Evolutionary conservation across 1,284 basidiomycete species (phyloP), one percentile per base, ranked within the genome.

Genomic region (Rhodotorula sp.): DNA sequence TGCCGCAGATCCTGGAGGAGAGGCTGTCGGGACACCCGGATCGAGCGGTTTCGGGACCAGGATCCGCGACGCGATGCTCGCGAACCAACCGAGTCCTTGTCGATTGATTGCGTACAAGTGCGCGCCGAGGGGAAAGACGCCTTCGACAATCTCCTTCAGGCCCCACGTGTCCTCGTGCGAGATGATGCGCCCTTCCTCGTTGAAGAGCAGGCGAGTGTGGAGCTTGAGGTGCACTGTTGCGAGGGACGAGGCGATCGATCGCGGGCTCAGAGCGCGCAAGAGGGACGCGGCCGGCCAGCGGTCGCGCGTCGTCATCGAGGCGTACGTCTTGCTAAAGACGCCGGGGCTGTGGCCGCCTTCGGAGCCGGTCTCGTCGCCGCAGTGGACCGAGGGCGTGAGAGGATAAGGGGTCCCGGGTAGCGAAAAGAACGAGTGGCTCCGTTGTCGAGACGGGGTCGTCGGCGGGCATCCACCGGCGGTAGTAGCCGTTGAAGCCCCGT

Each of bases 91-190:
- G 45, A 71, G 33, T 1, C 65, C 69, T 24, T 69, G 69, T 15
- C 74, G 64, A 29, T 75, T 72, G 44, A 75, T 30, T 7, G 69
- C 45, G 62, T 75, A 75, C 17, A 72, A 45, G 44, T 66, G 66
- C 0, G 64, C 68, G 20, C 53, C 64, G 53, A 75, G 12, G 30
- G 74, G 75, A n/a, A 76, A 61, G n/a, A 74, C 56, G 53, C 70
- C 70, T 49, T 75, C 73, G 61, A 76, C 63, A 29, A 74, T 48
- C 55, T 76, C 75, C 59, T 70, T 75, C 12, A 76, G 26, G 0
- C 73, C 73, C 66, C 67, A 73, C 15, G 60, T 42, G 48, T 76
- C 75, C 53, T 76, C 75, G 63, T 76, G 75, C 15, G 22, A 17
- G 53, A 67, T 66, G 51, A 76, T 70, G 33, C 64, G 62, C 24